Evolutionary conservation across 2,329 filamentous ascomycete species (phyloP).

Genomic region (Paecilomyces dactylethromorphus): DNA sequence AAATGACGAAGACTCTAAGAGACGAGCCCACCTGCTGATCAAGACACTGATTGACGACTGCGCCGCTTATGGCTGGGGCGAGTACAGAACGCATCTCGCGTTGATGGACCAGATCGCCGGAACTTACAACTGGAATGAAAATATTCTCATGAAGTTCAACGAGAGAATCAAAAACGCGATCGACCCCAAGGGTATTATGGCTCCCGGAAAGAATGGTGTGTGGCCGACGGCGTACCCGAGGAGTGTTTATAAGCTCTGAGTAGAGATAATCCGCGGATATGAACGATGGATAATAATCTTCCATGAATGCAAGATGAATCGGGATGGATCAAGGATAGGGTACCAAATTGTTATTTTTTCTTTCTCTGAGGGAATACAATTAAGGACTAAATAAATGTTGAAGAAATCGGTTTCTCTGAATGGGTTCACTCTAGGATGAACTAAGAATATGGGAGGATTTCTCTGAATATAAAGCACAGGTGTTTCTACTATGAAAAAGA

Average conservation of each 20-base stretch:
- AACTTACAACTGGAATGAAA: constrained; percentile 41
- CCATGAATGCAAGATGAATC: neutral
- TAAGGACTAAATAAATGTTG: no score
- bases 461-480: no score
- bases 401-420: no score
- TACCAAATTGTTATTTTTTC: no score
- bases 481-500: no score
- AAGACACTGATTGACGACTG: constrained; percentile 34
- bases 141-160: constrained; percentile 38
- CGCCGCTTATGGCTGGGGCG: constrained; percentile 35
- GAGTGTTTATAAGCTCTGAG: neutral
- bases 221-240: neutral
- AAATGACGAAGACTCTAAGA: constrained; percentile 32
- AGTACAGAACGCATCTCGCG: constrained; percentile 42
- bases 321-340: no score
- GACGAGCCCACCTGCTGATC: constrained; percentile 33
- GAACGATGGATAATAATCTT: neutral
- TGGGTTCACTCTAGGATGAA: no score
- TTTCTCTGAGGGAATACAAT: no score
- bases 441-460: no score
- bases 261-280: neutral
- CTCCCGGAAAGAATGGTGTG: neutral
- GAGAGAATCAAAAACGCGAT: neutral
- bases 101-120: constrained; percentile 44
- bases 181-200: neutral